These are phyloP conservation scores for Periconia macrospinosa DNA, from an alignment of 2,329 filamentous ascomycete species.

Conservation along the genomic window DNA sequence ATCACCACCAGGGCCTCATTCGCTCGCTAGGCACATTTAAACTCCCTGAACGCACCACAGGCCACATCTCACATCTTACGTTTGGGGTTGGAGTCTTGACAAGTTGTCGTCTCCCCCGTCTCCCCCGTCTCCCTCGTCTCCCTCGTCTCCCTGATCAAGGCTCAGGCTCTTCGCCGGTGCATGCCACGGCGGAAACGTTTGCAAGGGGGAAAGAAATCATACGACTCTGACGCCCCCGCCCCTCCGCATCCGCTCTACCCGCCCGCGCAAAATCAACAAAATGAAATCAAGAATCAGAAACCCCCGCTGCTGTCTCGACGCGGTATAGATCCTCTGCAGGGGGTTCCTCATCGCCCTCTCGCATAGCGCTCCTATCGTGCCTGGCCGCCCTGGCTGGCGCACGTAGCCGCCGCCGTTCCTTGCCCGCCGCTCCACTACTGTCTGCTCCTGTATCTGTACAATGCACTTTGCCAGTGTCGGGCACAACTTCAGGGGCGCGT, in stretches of 20 bases:
- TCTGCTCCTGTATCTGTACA: too few relatives aligned
- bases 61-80: conserved; percentile 13
- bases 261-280: neutral
- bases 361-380: too few relatives aligned
- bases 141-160: conserved; percentile 1
- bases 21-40: neutral
- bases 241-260: neutral
- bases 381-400: too few relatives aligned
- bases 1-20: neutral
- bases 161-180: conserved; percentile 14
- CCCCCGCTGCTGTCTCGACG: neutral
- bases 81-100: conserved; percentile 14
- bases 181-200: conserved; percentile 23
- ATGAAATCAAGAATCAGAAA: neutral
- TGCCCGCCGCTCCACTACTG: too few relatives aligned
- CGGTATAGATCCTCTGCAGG: neutral
- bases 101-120: too few relatives aligned
- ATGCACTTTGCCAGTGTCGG: too few relatives aligned
- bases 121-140: neutral
- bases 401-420: too few relatives aligned
- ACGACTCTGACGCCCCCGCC: conserved; percentile 12
- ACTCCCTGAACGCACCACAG: neutral
- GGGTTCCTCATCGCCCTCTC: neutral
- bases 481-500: too few relatives aligned
- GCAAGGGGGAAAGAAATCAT: conserved; percentile 13